Percentiles rank a stretch among this genome's conserved stretches.
phyloP scores from a whole-genome alignment of 2,329 filamentous ascomycete species.

The Cryphonectria radicalis region DNA sequence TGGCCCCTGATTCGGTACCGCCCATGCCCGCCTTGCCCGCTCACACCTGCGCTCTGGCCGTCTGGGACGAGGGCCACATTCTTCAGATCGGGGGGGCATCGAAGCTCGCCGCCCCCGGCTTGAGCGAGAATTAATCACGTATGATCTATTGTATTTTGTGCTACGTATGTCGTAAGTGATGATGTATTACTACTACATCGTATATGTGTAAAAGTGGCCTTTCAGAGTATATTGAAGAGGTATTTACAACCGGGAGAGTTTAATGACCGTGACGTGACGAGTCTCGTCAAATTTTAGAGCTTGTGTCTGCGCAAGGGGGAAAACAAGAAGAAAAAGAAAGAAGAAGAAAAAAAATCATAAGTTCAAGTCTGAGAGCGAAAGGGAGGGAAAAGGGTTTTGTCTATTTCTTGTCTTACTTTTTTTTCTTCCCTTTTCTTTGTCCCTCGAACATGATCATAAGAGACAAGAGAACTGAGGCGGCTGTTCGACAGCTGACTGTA shows the following conservation, averaged over 20 bases:
- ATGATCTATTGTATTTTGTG: not conserved
- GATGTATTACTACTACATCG: not conserved
- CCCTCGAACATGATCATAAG: not conserved
- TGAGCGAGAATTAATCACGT: not conserved
- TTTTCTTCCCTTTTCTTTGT: no score
- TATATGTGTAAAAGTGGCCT: not conserved
- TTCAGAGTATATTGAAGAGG: not conserved
- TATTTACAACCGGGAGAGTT: not conserved
- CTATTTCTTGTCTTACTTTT: no score
- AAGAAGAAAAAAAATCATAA: no score
- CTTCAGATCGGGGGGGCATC: not conserved
- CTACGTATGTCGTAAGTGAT: not conserved
- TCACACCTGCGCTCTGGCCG: not conserved
- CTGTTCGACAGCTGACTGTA: not conserved
- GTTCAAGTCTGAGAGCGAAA: no score
- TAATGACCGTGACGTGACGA: no score
- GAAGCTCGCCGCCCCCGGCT: not conserved
- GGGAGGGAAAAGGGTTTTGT: no score
- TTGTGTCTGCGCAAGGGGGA: no score
- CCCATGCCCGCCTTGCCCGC: not conserved
- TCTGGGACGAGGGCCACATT: not conserved
- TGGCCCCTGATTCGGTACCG: conserved; percentile 2
- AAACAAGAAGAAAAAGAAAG: no score
- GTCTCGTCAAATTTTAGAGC: no score
- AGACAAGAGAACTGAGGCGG: not conserved